Evolutionary conservation across 2,329 filamentous ascomycete species (phyloP).

Genomic region (Sarocladiaceae sp.): DNA sequence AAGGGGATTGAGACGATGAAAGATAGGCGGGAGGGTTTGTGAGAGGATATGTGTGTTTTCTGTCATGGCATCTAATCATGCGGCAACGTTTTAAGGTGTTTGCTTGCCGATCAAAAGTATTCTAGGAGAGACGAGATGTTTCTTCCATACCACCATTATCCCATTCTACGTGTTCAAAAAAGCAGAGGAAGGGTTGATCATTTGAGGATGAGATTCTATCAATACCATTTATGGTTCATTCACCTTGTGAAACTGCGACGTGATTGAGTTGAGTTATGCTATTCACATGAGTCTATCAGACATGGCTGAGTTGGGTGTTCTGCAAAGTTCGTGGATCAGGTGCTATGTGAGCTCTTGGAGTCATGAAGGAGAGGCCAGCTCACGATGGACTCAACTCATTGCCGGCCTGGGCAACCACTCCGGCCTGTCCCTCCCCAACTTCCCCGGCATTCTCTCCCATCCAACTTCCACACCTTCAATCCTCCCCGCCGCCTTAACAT

Average conservation of each 20-base stretch:
- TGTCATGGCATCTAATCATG: conserved; percentile 1
- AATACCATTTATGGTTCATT: too few relatives aligned
- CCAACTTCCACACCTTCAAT: background rate
- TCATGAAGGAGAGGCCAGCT: background rate
- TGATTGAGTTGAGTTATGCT: too few relatives aligned
- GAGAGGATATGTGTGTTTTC: background rate
- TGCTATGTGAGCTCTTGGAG: too few relatives aligned
- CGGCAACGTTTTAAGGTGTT: background rate
- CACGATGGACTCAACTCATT: background rate
- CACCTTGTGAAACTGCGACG: too few relatives aligned
- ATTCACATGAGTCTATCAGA: too few relatives aligned
- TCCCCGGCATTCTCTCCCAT: conserved; percentile 5
- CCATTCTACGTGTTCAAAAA: conserved; percentile 2
- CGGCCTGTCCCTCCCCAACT: background rate
- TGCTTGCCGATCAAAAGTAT: conserved; percentile 7
- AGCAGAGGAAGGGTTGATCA: too few relatives aligned
- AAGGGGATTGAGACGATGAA: background rate
- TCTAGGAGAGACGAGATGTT: too few relatives aligned
- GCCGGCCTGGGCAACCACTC: background rate
- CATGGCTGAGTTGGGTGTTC: too few relatives aligned
- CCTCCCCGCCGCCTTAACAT: background rate
- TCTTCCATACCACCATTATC: too few relatives aligned
- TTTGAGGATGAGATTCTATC: too few relatives aligned
- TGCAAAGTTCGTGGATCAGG: too few relatives aligned
- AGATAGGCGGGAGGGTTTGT: background rate